Conservation (phyloP, 2,329 filamentous ascomycete species). For the Neonectria ditissima region DNA sequence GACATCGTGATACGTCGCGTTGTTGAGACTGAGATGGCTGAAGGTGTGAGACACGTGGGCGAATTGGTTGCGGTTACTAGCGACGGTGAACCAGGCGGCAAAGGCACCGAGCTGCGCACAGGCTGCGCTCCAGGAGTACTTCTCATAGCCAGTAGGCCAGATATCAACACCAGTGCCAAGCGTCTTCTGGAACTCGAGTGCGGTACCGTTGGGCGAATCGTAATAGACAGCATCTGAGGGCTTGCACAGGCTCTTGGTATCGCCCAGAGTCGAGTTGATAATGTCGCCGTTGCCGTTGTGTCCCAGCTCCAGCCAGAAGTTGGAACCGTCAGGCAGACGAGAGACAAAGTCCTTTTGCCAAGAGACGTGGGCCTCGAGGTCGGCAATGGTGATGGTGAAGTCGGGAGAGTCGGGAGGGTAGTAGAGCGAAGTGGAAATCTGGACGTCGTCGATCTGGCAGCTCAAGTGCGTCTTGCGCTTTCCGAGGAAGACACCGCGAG, state of each 20-base stretch:
- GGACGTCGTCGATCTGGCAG: conserved; percentile 33
- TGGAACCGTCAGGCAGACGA: conserved; percentile 28
- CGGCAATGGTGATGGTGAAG: conserved; percentile 32
- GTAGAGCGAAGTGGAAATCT: conserved; percentile 28
- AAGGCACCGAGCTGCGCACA: conserved; percentile 31
- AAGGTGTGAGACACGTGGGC: conserved; percentile 37
- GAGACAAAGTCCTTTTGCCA: conserved; percentile 30
- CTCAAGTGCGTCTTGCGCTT: conserved; percentile 34
- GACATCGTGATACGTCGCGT: conserved; percentile 35
- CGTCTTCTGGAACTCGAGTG: conserved; percentile 30
- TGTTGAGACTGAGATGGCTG: conserved; percentile 33
- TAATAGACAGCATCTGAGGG: conserved; percentile 30
- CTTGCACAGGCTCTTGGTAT: neutral
- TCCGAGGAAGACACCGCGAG: conserved; percentile 33
- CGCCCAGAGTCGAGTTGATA: conserved; percentile 9
- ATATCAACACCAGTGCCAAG: conserved; percentile 19
- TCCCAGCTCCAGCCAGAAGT: conserved; percentile 30
- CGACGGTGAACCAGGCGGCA: conserved; percentile 31
- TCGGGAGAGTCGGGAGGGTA: conserved; percentile 21
- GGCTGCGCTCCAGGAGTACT: conserved; percentile 30
- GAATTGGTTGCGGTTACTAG: conserved; percentile 32
- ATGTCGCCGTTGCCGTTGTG: conserved; percentile 37
- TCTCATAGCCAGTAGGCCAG: conserved; percentile 20
- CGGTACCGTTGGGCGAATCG: conserved; percentile 18
- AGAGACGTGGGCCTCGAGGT: conserved; percentile 30